Evolutionary conservation across 1,284 basidiomycete species (phyloP).

Genomic region (Tilletia walkeri): DNA sequence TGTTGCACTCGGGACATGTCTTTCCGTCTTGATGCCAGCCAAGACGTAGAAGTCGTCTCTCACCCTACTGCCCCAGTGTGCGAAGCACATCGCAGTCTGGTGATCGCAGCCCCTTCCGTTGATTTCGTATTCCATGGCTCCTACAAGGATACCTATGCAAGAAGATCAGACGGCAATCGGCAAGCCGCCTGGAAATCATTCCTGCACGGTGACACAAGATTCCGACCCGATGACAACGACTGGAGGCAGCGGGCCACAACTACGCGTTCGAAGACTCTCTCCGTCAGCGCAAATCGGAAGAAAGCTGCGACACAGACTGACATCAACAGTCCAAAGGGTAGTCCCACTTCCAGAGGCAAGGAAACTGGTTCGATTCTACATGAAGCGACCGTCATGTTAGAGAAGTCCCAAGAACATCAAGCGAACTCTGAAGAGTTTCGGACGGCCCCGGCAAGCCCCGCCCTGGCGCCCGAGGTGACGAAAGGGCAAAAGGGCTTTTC

Average conservation of each 20-base stretch:
- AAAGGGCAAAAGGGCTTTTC: too few relatives aligned
- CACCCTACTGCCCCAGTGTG: neutral
- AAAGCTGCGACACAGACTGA: neutral
- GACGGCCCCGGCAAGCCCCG: too few relatives aligned
- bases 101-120: constrained; percentile 32
- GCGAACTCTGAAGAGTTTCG: too few relatives aligned
- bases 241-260: neutral
- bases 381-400: too few relatives aligned
- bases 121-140: constrained; percentile 32
- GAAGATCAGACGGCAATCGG: constrained; percentile 31
- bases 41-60: neutral
- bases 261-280: neutral
- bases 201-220: neutral
- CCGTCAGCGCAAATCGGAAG: neutral
- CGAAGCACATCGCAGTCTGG: constrained; percentile 23
- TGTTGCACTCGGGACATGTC: constrained; percentile 30
- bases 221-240: constrained; percentile 2
- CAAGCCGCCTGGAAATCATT: constrained; percentile 30
- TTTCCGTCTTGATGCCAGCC: constrained; percentile 34
- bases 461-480: too few relatives aligned
- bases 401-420: too few relatives aligned
- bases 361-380: too few relatives aligned
- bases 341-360: too few relatives aligned
- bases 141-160: constrained; percentile 41
- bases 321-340: too few relatives aligned